Percentiles rank a stretch among this genome's conserved stretches.
Conservation (phyloP, 2,329 filamentous ascomycete species). For the Diaporthe destruens region DNA sequence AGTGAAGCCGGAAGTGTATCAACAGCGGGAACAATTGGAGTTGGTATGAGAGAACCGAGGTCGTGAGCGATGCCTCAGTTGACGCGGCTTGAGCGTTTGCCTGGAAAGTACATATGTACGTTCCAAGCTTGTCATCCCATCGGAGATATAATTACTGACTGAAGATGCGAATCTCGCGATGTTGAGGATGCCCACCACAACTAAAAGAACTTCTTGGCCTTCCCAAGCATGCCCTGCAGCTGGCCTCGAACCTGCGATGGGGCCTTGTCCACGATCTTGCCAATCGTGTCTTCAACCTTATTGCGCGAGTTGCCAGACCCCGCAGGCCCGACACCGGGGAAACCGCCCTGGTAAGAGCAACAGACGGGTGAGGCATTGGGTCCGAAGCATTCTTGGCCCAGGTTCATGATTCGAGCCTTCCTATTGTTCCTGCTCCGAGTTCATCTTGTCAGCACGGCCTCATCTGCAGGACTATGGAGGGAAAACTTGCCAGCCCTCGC, state of each 20-base stretch:
- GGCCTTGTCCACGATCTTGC: constrained; percentile 32
- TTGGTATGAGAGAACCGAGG: too few relatives aligned
- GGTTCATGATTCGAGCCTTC: constrained; percentile 41
- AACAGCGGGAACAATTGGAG: too few relatives aligned
- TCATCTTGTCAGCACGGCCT: background rate
- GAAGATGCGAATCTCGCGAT: too few relatives aligned
- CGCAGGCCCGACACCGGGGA: constrained; percentile 12
- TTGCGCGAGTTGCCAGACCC: background rate
- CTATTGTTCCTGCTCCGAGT: constrained; percentile 38
- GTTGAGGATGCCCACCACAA: background rate
- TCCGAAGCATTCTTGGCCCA: constrained; percentile 40
- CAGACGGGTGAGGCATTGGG: constrained; percentile 41
- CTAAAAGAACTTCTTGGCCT: constrained; percentile 32
- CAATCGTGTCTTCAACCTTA: constrained; percentile 19
- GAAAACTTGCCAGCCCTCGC: constrained; percentile 40
- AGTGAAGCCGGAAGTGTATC: too few relatives aligned
- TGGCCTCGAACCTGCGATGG: constrained; percentile 17
- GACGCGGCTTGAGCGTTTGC: too few relatives aligned
- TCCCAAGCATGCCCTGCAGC: constrained; percentile 22
- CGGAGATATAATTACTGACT: too few relatives aligned
- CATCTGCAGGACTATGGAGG: too few relatives aligned
- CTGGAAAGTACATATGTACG: too few relatives aligned
- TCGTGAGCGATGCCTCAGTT: too few relatives aligned
- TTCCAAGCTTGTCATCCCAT: too few relatives aligned
- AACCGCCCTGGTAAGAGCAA: constrained; percentile 36